Evolutionary conservation across 2,329 filamentous ascomycete genomes (phyloP).

Genomic region (Metarhizium sp.): DNA sequence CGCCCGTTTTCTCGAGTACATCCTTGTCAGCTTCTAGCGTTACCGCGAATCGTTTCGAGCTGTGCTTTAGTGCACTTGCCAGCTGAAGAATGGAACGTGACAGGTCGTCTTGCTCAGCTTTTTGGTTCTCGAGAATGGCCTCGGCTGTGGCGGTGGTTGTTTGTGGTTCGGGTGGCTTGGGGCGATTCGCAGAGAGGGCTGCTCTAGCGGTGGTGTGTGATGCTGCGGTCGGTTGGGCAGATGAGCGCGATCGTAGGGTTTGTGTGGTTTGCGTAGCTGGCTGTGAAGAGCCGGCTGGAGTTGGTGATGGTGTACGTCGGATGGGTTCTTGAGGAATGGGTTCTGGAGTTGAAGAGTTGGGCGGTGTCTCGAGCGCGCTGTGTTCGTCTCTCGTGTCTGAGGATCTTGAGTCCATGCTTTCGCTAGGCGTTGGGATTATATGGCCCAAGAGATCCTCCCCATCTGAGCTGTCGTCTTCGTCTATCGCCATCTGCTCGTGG

Average conservation of each 20-base stretch:
- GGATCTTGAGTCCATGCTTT: constrained; percentile 36
- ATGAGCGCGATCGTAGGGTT: constrained; percentile 23
- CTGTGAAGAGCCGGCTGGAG: constrained; percentile 5
- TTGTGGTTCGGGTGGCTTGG: constrained; percentile 25
- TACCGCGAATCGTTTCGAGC: constrained; percentile 60
- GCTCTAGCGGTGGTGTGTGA: constrained; percentile 29
- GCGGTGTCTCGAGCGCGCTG: constrained; percentile 11
- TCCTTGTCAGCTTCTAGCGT: constrained; percentile 65
- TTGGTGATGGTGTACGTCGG: constrained; percentile 2
- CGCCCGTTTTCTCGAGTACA: constrained; percentile 58
- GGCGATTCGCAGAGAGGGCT: constrained; percentile 33
- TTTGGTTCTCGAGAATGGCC: constrained; percentile 65
- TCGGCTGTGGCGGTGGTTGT: constrained; percentile 50
- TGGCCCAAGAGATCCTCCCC: constrained; percentile 48
- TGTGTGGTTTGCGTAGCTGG: constrained; percentile 23
- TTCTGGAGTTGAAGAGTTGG: constrained; percentile 5
- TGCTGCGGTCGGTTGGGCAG: constrained; percentile 7
- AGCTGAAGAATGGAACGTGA: constrained; percentile 75
- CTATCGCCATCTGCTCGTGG: constrained; percentile 20
- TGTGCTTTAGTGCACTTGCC: constrained; percentile 67
- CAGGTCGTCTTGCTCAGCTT: constrained; percentile 72
- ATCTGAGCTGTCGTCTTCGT: constrained; percentile 36
- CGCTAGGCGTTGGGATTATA: constrained; percentile 45
- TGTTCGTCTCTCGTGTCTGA: constrained; percentile 14
- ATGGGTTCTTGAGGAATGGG: constrained; percentile 5